These are phyloP conservation scores for Umbelopsis vinacea DNA, from an alignment of 192 early-diverging fungal genomes.

Conservation along the genomic window DNA sequence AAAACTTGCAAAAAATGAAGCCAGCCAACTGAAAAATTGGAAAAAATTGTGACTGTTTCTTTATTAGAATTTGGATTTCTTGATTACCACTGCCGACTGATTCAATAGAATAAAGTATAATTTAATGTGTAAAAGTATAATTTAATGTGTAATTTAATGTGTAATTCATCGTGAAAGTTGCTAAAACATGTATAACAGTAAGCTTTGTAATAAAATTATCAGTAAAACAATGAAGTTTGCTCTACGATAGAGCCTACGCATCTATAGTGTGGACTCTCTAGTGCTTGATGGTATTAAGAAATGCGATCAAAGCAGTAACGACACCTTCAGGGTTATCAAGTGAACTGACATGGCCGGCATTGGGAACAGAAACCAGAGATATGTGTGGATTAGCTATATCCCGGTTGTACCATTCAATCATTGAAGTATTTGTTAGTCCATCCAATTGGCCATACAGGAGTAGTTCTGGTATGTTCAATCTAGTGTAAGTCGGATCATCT, in stretches of 20 bases:
- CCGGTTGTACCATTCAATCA: conserved; percentile 6
- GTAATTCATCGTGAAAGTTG: neutral
- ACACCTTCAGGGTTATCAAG: neutral
- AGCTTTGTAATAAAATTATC: too few relatives aligned
- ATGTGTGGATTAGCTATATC: conserved; percentile 3
- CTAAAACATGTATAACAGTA: neutral
- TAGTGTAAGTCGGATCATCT: neutral
- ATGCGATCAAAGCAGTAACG: neutral
- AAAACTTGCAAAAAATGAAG: neutral
- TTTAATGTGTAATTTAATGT: too few relatives aligned
- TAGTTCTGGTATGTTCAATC: conserved; percentile 8
- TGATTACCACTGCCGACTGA: neutral
- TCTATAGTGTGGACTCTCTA: neutral
- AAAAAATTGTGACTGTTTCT: conserved; percentile 7
- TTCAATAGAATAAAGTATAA: neutral
- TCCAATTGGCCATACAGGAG: conserved; percentile 8
- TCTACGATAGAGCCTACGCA: neutral
- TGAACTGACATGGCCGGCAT: neutral
- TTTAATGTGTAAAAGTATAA: neutral
- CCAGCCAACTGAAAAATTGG: neutral
- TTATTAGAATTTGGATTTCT: neutral
- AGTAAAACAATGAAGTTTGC: too few relatives aligned
- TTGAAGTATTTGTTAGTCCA: neutral
- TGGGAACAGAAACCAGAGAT: neutral
- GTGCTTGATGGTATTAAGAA: neutral